phyloP scores from a whole-genome alignment of 2,329 filamentous ascomycete species.

The Xylogone sp. region DNA sequence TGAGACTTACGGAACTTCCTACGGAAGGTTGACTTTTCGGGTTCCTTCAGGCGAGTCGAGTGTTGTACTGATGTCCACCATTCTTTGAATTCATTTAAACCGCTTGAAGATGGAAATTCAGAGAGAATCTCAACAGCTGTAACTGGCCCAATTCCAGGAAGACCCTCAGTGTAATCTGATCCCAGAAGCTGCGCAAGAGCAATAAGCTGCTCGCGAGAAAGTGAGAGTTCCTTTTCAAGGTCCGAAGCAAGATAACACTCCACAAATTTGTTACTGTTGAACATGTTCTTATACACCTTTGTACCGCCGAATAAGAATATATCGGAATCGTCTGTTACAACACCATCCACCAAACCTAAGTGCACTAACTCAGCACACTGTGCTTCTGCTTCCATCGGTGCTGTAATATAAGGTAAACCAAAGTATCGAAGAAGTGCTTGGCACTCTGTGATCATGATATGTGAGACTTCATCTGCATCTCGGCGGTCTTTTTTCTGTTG shows the following conservation, averaged over 20 bases:
- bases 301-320: constrained; percentile 96
- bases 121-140: constrained; percentile 92
- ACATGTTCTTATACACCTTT: constrained; percentile 99
- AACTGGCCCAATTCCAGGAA: constrained; percentile 87
- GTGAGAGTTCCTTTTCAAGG: constrained; percentile 82
- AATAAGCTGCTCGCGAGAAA: constrained; percentile 84
- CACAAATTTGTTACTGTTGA: constrained; percentile 96
- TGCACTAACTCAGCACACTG: constrained; percentile 90
- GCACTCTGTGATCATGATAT: constrained; percentile 93
- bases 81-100: constrained; percentile 69
- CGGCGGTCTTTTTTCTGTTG: constrained; percentile 96
- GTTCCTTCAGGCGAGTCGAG: constrained; percentile 59
- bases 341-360: constrained; percentile 88
- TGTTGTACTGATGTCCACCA: constrained; percentile 85
- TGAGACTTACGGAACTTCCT: constrained; percentile 82
- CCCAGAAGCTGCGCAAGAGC: constrained; percentile 86
- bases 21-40: constrained; percentile 65
- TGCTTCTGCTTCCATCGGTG: constrained; percentile 98
- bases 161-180: constrained; percentile 90
- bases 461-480: constrained; percentile 94
- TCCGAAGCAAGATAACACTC: constrained; percentile 88
- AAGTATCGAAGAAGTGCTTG: constrained; percentile 88
- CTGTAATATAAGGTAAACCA: constrained; percentile 92
- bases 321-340: constrained; percentile 96
- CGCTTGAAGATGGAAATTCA: constrained; percentile 65